phyloP scores from a whole-genome alignment of 208 protist species.

The Polymyxa betae region DNA sequence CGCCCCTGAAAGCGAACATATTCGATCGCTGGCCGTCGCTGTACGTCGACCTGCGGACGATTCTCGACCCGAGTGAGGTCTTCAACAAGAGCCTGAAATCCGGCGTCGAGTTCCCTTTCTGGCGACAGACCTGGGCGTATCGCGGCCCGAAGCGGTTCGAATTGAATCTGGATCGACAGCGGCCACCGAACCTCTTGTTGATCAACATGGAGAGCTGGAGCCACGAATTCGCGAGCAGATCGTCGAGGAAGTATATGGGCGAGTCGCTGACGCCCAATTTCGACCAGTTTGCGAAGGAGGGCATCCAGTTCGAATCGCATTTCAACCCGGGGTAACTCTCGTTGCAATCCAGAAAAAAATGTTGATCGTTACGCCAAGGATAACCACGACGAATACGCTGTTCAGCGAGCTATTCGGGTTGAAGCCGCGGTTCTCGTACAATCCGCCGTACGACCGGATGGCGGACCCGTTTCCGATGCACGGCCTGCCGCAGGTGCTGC shows the following conservation, averaged over 20 bases:
- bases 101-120: neutral
- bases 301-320: neutral
- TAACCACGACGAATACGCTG: neutral
- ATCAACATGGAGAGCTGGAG: neutral
- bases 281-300: neutral
- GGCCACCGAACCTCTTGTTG: neutral
- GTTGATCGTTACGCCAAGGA: neutral
- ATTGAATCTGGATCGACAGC: neutral
- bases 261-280: neutral
- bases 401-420: neutral
- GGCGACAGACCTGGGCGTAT: neutral
- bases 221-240: neutral
- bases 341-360: neutral
- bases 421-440: neutral
- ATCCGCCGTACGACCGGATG: neutral
- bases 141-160: neutral
- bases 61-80: neutral
- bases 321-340: neutral
- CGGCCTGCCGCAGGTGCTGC: neutral
- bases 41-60: neutral
- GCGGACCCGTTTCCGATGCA: neutral
- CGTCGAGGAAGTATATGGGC: neutral
- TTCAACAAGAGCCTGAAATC: no score
- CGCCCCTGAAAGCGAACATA: neutral
- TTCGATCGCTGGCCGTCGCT: neutral